Evolutionary conservation across 73 alveolate genomes (phyloP).

Genomic region (Paramecium bursaria): DNA sequence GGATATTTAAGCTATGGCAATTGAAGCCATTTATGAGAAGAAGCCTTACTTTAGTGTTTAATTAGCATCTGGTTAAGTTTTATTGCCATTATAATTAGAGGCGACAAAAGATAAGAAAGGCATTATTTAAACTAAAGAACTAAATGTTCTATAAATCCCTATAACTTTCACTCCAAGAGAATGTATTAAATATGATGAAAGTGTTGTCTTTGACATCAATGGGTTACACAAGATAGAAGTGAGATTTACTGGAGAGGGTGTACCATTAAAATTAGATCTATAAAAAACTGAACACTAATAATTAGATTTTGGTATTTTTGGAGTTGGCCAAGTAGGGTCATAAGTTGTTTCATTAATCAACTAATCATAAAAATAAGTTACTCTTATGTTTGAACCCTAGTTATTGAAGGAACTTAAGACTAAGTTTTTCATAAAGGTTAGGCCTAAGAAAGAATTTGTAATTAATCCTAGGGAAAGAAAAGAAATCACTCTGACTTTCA

Average conservation of each 20-base stretch:
- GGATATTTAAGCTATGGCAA: slow-evolving; percentile 96
- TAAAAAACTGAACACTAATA: slow-evolving; percentile 94
- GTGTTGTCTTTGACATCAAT: slow-evolving; percentile 94
- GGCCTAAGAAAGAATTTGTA: slow-evolving; percentile 81
- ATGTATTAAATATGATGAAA: slow-evolving; percentile 89
- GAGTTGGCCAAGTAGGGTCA: slow-evolving; percentile 91
- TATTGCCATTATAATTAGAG: slow-evolving; percentile 90
- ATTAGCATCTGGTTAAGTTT: slow-evolving; percentile 97
- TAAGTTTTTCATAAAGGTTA: slow-evolving; percentile 76
- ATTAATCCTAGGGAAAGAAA: slow-evolving; percentile 94
- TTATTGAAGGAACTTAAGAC: slow-evolving; percentile 73
- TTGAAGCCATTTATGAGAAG: slow-evolving; percentile 93
- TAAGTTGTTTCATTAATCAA: slow-evolving; percentile 81
- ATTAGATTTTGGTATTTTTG: slow-evolving; percentile 93
- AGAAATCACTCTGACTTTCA: slow-evolving; percentile 92
- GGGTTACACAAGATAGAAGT: slow-evolving; percentile 95
- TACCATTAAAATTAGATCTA: slow-evolving; percentile 96
- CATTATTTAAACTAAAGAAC: slow-evolving; percentile 69
- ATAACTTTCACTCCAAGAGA: slow-evolving; percentile 98
- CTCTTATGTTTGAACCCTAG: slow-evolving; percentile 74
- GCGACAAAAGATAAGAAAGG: slow-evolving; percentile 85
- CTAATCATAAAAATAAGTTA: slow-evolving; percentile 79
- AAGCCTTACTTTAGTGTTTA: slow-evolving; percentile 94
- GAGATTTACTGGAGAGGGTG: slow-evolving; percentile 98
- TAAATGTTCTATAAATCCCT: slow-evolving; percentile 87